A percentile compares a stretch with the other conserved stretches of the same genome.
Evolutionary conservation across 495 filamentous ascomycete species (phyloP).

Genomic region (Talaromyces thailandensis): DNA sequence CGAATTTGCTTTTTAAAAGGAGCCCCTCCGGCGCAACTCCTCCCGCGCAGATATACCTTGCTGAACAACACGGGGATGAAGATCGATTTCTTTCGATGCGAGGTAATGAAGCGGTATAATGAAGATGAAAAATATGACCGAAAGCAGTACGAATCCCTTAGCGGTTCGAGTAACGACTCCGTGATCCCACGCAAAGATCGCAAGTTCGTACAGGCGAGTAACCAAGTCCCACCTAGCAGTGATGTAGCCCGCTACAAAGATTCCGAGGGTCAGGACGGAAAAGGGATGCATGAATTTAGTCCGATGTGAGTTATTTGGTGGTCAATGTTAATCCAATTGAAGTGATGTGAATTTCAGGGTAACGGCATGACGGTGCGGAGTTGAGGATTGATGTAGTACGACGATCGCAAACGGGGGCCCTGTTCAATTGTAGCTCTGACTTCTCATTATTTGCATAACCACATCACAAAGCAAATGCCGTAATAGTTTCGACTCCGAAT

Average conservation of each 20-base stretch:
- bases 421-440: background rate
- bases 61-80: conserved; percentile 77
- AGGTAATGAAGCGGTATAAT: conserved; percentile 65
- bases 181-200: conserved; percentile 96
- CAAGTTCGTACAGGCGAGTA: conserved; percentile 88
- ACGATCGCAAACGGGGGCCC: background rate
- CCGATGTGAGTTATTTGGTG: background rate
- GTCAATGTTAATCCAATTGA: background rate
- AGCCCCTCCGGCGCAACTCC: conserved; percentile 87
- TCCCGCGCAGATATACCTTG: conserved; percentile 90
- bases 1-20: conserved; percentile 55
- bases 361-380: background rate
- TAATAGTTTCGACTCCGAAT: background rate
- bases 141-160: conserved; percentile 67
- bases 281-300: conserved; percentile 85
- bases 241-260: conserved; percentile 99
- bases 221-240: conserved; percentile 98
- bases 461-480: background rate
- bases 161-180: conserved; percentile 78
- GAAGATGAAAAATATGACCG: conserved; percentile 67
- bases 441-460: background rate
- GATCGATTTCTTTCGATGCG: conserved; percentile 55
- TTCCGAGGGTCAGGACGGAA: conserved; percentile 83
- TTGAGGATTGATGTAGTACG: background rate
- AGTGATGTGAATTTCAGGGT: background rate